Base-by-base conservation (phyloP, 495 filamentous ascomycete species). In the Aspergillus bridgeri region DNA sequence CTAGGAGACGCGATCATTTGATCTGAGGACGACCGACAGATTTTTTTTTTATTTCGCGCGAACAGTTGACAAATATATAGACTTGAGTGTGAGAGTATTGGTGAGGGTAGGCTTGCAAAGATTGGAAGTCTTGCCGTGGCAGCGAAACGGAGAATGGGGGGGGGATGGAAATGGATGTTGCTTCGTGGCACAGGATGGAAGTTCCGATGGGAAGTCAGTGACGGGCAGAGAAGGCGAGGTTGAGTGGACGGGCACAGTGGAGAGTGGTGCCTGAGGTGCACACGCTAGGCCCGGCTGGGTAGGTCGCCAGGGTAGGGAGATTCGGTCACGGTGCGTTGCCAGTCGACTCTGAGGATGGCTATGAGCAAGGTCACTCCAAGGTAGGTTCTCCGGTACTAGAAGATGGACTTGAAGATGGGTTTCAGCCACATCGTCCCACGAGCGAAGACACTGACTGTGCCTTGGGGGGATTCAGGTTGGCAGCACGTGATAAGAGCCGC, bases 1-100 rank as follows among this genome's bases (percentile, higher is more conserved):
- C 80, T 83, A 83, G 79, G 80, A 81, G 79, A 79, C 74, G 72
- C 75, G 72, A 80, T 78, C 80, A 82, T 82, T 81, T 79, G 80
- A 78, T 75, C 72, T 74, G 70, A 66, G 61, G 67, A 66, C 67
- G 68, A 70, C 64, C 57, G 72, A 76, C 71, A 75, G 70, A 74
- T 66, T 75, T 76, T 75, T 69, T 50, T 21, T 49, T 5, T 6
- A 70, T 68, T 66, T 63, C 56, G 62, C 60, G 59, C 65, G 57
- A 60, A 68, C 58, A 59, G 63, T 53, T 51, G 67, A 55, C 50
- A 58, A 27, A 54, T 21, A 43, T 20, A 54, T 52, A 22, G 51
- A 54, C 11, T 38, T 42, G 13, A 20, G n/a, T 53, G 42, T 23
- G 24, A 46, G 29, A 58, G 57, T 22, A 29, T 9, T 54, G 33